phyloP scores from a whole-genome alignment of 2,329 filamentous ascomycete species.

The Escovopsis weberi region DNA sequence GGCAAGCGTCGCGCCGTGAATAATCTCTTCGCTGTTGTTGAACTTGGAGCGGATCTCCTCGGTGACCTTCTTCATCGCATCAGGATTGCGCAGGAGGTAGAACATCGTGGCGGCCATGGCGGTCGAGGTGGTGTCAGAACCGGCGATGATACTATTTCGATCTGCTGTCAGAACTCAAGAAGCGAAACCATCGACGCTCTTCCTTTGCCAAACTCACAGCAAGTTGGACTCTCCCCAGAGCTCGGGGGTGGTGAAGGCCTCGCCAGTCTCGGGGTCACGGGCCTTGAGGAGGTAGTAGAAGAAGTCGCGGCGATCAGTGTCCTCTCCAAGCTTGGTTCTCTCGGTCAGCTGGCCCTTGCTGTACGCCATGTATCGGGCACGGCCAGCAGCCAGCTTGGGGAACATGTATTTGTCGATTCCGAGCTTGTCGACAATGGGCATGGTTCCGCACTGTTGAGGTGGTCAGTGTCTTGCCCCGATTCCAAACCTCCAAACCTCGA shows the following conservation, averaged over 20 bases:
- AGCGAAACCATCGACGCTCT: not conserved
- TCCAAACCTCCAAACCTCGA: not conserved
- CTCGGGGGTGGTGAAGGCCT: constrained; percentile 49
- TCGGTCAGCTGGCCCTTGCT: constrained; percentile 52
- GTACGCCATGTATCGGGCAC: constrained; percentile 57
- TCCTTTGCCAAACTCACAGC: constrained; percentile 28
- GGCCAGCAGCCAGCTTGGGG: constrained; percentile 48
- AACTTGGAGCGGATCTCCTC: constrained; percentile 40
- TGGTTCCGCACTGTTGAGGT: constrained; percentile 46
- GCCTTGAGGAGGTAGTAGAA: constrained; percentile 63
- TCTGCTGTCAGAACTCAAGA: no score
- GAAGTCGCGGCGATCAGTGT: constrained; percentile 56
- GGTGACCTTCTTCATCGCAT: constrained; percentile 30
- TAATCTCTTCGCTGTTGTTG: constrained; percentile 37
- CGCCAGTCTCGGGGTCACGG: constrained; percentile 54
- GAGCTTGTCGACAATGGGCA: constrained; percentile 52
- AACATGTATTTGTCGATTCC: constrained; percentile 55
- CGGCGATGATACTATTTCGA: constrained; percentile 44
- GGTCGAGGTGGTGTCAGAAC: constrained; percentile 58
- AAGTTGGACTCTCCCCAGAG: constrained; percentile 59
- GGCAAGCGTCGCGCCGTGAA: constrained; percentile 33
- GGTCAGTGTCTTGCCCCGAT: constrained; percentile 6
- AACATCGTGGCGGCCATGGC: constrained; percentile 49
- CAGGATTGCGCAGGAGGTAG: constrained; percentile 42
- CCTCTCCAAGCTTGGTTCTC: constrained; percentile 50